Evolutionary conservation across 2,329 filamentous ascomycete genomes (phyloP), one percentile per base, ranked within the genome.

Genomic region (Claviceps africana): DNA sequence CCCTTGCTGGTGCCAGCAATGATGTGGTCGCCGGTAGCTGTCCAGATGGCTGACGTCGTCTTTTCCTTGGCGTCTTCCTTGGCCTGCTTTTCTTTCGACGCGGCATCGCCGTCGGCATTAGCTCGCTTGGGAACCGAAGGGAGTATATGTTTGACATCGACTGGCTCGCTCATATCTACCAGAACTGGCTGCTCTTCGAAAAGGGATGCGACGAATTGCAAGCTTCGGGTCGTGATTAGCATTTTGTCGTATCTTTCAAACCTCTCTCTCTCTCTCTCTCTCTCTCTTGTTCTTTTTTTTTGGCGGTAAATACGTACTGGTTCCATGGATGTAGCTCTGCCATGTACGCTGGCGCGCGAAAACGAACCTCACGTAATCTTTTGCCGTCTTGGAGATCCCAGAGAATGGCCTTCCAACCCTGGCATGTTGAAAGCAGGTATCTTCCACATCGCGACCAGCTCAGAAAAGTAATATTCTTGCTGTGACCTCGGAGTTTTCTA

Each of bases 351-450:
- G 91, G 89, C 3, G 90, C 88, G 58, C 91, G 84, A 63, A 98
- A 95, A 58, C 89, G 86, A 60, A 96, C 85, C 59, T 88, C 90
- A 58, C 90, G 84, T 61, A 90, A 73, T 54, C 86, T 75, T 63
- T 85, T 76, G 47, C 79, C 76, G 54, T 80, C 74, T 51, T 78
- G 78, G 54, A 98, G 73, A 67, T 98, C 93, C 93, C 93, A 98
- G 0, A 98, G 76, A 49, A 95, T 89, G 56, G 86, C 90, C 69
- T 94, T 95, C 87, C 91, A 97, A 62, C 95, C 93, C 66, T 96
- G 88, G 45, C 89, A 95, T 11, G 89, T 87, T 54, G 88, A 95
- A 53, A 98, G 78, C 50, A 98, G 75, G 68, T 95, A 97, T 58
- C 88, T 80, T 28, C 93, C 91, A 69, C 89, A 88, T 60, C 85